These are phyloP conservation scores for Zostera marina DNA, from an alignment of 116 monocot species.

Conservation along the genomic window DNA sequence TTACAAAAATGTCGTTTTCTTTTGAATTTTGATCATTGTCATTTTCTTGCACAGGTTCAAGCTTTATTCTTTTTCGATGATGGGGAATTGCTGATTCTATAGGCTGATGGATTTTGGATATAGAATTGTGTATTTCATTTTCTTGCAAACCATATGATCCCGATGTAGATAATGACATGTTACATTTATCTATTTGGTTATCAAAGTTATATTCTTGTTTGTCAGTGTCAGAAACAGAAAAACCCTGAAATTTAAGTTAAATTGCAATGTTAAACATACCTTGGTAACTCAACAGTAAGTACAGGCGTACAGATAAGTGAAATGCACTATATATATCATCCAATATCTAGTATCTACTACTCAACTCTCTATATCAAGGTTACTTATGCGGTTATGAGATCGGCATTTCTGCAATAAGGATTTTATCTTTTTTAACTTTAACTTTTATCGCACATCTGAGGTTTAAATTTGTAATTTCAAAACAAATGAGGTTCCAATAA, in stretches of 20 bases:
- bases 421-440: no score
- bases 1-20: constrained; percentile 1
- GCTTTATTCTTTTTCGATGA: constrained; percentile 2
- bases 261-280: not conserved
- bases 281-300: no score
- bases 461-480: no score
- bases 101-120: not conserved
- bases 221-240: not conserved
- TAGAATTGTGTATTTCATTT: not conserved
- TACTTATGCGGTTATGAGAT: no score
- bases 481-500: no score
- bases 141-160: not conserved
- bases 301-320: not conserved
- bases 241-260: not conserved
- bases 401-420: no score
- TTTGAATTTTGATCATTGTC: not conserved
- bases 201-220: not conserved
- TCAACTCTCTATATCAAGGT: no score
- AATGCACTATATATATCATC: no score
- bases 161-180: not conserved
- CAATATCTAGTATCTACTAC: no score
- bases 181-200: not conserved
- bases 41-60: not conserved
- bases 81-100: not conserved
- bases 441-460: no score